phyloP scores from a whole-genome alignment of 805 yeast species.

The Cyberlindnera maritima region DNA sequence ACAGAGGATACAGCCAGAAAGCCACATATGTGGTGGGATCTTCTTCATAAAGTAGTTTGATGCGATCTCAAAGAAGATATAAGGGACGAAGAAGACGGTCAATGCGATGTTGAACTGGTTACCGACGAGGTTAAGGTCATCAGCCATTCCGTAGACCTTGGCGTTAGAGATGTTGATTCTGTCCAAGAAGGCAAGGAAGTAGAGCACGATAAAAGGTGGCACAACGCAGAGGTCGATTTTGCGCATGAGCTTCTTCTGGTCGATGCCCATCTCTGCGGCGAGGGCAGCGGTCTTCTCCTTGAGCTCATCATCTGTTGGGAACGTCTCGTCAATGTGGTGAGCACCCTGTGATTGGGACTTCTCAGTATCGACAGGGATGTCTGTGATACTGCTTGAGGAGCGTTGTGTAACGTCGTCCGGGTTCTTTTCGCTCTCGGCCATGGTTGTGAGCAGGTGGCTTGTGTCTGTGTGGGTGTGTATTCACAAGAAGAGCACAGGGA shows the following conservation, averaged over 20 bases:
- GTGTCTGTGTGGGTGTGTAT: neutral
- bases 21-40: conserved; percentile 38
- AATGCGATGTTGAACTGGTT: conserved; percentile 43
- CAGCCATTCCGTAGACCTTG: conserved; percentile 63
- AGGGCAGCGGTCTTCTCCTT: conserved; percentile 29
- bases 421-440: neutral
- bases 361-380: conserved; percentile 5
- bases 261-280: conserved; percentile 46
- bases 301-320: conserved; percentile 22
- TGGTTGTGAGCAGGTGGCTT: neutral
- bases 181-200: conserved; percentile 75
- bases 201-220: conserved; percentile 73
- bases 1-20: conserved; percentile 31
- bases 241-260: conserved; percentile 55
- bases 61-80: conserved; percentile 37
- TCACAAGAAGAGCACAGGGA: neutral
- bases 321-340: conserved; percentile 7
- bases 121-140: conserved; percentile 47
- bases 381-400: neutral
- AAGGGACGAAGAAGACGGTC: conserved; percentile 48
- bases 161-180: conserved; percentile 85
- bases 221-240: conserved; percentile 61
- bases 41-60: conserved; percentile 38
- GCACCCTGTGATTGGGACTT: conserved; percentile 2
- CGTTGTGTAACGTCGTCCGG: neutral